Conservation (phyloP, 2,329 filamentous ascomycete genomes). For the Septoria petroselini region DNA sequence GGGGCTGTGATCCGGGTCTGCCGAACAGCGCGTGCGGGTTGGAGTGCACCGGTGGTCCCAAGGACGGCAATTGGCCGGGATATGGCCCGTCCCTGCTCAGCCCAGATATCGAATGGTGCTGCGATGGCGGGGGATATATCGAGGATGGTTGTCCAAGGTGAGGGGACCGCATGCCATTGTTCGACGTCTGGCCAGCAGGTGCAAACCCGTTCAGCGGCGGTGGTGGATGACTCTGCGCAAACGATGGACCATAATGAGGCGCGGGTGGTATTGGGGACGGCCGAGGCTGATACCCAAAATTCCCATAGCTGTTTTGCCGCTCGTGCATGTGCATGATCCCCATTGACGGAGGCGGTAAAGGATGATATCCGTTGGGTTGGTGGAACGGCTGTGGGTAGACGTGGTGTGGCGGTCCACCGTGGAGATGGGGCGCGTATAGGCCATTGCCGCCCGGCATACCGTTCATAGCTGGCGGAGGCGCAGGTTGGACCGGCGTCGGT, state of each 20-base stretch:
- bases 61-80: conserved; percentile 15
- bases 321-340: conserved; percentile 25
- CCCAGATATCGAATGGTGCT: conserved; percentile 21
- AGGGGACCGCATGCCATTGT: conserved; percentile 41
- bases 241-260: conserved; percentile 18
- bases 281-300: conserved; percentile 20
- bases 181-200: conserved; percentile 30
- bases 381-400: conserved; percentile 29
- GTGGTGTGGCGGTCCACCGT: conserved; percentile 24
- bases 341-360: conserved; percentile 14
- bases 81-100: conserved; percentile 13
- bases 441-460: conserved; percentile 20
- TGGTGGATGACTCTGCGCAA: conserved; percentile 17
- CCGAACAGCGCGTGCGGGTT: conserved; percentile 19
- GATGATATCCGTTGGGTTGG: conserved; percentile 30
- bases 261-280: conserved; percentile 21
- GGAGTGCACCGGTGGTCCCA: conserved; percentile 20
- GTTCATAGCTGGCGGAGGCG: conserved; percentile 20
- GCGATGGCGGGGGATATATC: conserved; percentile 20
- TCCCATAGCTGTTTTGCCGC: conserved; percentile 26
- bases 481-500: conserved; percentile 17
- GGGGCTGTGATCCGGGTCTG: conserved; percentile 19
- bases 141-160: conserved; percentile 34
- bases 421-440: conserved; percentile 10
- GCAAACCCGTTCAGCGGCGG: conserved; percentile 27